Evolutionary conservation across 1,284 basidiomycete species (phyloP).

Genomic region (Schizophyllum amplum): DNA sequence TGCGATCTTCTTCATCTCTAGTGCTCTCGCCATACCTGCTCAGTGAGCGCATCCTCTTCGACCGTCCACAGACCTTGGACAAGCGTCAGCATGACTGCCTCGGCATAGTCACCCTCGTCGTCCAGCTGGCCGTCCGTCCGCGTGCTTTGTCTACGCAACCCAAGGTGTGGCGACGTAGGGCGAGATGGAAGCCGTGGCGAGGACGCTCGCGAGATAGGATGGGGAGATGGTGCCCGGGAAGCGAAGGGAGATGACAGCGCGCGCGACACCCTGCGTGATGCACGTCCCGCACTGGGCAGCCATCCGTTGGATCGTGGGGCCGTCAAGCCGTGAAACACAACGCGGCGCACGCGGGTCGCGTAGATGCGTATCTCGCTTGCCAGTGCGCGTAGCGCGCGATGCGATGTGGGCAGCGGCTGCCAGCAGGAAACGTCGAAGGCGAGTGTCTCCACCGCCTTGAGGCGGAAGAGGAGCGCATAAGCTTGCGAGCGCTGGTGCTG

Average conservation of each 20-base stretch:
- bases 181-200: neutral
- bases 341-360: slow-evolving; percentile 36
- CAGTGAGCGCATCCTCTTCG: neutral
- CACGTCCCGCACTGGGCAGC: neutral
- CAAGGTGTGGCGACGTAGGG: neutral
- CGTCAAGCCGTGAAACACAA: slow-evolving; percentile 31
- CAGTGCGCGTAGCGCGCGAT: slow-evolving; percentile 45
- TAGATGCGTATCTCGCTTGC: slow-evolving; percentile 52
- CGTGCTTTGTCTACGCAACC: neutral
- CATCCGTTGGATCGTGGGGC: neutral
- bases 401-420: slow-evolving; percentile 45
- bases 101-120: neutral
- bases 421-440: slow-evolving; percentile 59
- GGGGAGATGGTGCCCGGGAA: neutral
- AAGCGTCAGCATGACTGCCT: neutral
- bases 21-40: neutral
- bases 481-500: slow-evolving; percentile 43
- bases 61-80: neutral
- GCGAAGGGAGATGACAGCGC: neutral
- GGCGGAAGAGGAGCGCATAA: slow-evolving; percentile 47
- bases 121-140: neutral
- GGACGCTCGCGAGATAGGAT: neutral
- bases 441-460: slow-evolving; percentile 40
- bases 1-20: too few species aligned
- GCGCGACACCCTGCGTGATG: neutral